Evolutionary conservation across 257 asterid genomes (phyloP).

Genomic region (Solanum tacnaense): DNA sequence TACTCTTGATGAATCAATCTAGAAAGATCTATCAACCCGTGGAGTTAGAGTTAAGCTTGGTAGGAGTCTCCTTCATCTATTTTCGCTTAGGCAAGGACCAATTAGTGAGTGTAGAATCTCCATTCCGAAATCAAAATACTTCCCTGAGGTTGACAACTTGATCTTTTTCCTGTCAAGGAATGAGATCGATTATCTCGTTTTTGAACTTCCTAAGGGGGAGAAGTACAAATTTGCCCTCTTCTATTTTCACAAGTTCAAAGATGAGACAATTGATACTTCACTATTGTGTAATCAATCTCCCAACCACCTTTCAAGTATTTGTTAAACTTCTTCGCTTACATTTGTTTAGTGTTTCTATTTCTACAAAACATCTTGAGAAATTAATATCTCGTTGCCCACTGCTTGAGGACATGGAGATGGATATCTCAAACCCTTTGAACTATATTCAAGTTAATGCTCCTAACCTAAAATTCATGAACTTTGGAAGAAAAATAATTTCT

Average conservation of each 20-base stretch:
- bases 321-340: background rate
- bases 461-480: background rate
- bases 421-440: background rate
- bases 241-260: background rate
- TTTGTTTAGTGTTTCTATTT: background rate
- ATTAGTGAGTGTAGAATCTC: too few species aligned
- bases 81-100: too few species aligned
- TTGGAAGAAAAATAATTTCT: background rate
- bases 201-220: too few species aligned
- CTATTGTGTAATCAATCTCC: background rate
- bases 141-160: too few species aligned
- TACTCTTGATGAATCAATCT: background rate
- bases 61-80: too few species aligned
- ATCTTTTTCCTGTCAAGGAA: too few species aligned
- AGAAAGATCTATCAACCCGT: background rate
- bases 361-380: background rate
- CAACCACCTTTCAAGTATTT: background rate
- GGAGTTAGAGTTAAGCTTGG: too few species aligned
- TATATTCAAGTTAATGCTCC: slow-evolving; percentile 1
- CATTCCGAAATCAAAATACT: too few species aligned
- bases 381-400: background rate
- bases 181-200: too few species aligned
- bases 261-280: background rate
- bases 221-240: too few species aligned
- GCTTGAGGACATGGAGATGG: background rate